phyloP scores from a whole-genome alignment of 75 land plant genomes.

The Sequoia sempervirens region DNA sequence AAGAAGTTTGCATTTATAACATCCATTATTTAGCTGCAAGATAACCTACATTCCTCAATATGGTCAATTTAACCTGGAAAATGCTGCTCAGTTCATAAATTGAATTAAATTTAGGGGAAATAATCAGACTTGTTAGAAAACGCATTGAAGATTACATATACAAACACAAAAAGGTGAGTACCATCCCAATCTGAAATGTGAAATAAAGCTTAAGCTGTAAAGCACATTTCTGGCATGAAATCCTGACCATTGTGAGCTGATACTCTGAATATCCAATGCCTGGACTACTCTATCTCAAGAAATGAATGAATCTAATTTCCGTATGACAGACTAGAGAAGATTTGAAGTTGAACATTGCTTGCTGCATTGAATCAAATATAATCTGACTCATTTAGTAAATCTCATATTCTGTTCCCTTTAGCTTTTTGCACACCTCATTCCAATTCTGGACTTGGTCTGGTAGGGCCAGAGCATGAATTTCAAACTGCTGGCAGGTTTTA shows the following conservation, averaged over 20 bases:
- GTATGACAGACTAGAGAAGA: neutral
- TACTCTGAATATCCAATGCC: neutral
- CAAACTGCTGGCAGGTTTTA: neutral
- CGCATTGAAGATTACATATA: neutral
- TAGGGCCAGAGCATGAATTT: conserved; percentile 57
- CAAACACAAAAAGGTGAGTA: neutral
- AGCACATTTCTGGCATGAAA: neutral
- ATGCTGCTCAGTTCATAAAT: neutral
- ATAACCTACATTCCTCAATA: neutral
- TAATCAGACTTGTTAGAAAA: neutral
- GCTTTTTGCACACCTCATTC: conserved; percentile 43
- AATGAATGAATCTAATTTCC: neutral
- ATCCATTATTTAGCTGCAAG: neutral
- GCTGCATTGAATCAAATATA: conserved; percentile 7
- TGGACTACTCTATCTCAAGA: neutral
- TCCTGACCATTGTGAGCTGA: neutral
- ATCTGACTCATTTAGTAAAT: conserved; percentile 28
- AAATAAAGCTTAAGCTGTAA: neutral
- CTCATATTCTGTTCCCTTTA: conserved; percentile 55
- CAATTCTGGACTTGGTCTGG: conserved; percentile 53
- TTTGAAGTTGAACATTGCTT: neutral
- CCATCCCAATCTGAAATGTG: neutral
- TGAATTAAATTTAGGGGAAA: neutral
- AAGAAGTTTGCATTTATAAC: no score
- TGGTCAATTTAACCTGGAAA: neutral